Conservation (phyloP, 2,329 filamentous ascomycete genomes). For the Cadophora luteo-olivacea region DNA sequence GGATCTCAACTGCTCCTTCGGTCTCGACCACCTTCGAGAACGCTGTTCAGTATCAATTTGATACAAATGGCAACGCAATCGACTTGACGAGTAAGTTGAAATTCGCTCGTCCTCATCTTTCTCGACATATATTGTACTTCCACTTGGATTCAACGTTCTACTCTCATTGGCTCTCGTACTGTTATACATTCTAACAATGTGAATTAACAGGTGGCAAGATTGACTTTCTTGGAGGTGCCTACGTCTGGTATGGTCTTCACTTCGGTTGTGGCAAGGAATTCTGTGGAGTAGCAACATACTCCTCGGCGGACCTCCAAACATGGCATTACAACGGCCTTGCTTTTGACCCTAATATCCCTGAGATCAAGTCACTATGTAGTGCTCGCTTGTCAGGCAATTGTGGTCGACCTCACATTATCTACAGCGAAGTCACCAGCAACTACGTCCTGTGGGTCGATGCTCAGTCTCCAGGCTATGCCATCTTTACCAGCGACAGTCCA, state of each 20-base stretch:
- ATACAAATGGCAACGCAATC: constrained; percentile 38
- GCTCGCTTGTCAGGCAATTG: constrained; percentile 29
- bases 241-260: constrained; percentile 37
- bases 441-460: constrained; percentile 34
- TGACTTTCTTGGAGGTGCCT: constrained; percentile 34
- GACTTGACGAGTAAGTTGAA: constrained; percentile 25
- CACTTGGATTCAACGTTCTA: neutral
- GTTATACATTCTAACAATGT: neutral
- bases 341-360: constrained; percentile 32
- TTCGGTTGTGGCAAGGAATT: constrained; percentile 34
- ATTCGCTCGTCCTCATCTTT: neutral
- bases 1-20: constrained; percentile 20
- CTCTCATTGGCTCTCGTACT: neutral
- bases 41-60: constrained; percentile 32
- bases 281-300: constrained; percentile 37
- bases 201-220: constrained; percentile 36
- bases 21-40: constrained; percentile 33
- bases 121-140: neutral
- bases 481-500: constrained; percentile 31
- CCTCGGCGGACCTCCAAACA: constrained; percentile 34
- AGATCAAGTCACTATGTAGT: constrained; percentile 30
- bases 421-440: constrained; percentile 27
- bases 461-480: constrained; percentile 30
- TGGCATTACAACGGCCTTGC: constrained; percentile 35
- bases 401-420: constrained; percentile 35